Conservation (phyloP, 345 rosid species). For the Rhodamnia rubescens region DNA sequence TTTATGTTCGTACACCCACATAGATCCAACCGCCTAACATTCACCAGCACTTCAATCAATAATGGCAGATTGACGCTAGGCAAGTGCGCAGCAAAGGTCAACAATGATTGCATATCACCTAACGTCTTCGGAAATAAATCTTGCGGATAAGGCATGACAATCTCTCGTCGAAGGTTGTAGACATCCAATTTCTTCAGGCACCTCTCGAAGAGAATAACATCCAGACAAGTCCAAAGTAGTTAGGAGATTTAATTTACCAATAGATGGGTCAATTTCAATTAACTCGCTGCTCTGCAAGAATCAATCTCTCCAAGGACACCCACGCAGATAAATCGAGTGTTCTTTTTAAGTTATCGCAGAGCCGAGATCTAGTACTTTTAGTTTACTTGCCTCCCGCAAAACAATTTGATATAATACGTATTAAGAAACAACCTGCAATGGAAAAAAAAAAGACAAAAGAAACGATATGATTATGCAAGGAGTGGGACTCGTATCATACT, state of each 20-base stretch:
- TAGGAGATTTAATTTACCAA: background rate
- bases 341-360: background rate
- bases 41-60: background rate
- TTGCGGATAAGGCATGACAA: background rate
- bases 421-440: background rate
- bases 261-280: background rate
- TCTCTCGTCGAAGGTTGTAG: background rate
- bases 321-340: background rate
- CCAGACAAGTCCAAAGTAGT: background rate
- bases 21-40: background rate
- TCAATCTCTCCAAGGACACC: background rate
- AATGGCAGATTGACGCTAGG: no score
- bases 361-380: background rate
- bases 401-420: background rate
- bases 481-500: no score
- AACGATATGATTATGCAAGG: no score
- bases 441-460: no score
- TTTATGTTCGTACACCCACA: accelerated
- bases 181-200: background rate
- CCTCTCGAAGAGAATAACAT: background rate
- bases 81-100: background rate
- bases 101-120: background rate
- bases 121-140: background rate
- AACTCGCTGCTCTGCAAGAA: accelerated
- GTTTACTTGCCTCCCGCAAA: background rate